A percentile compares a stretch with the other conserved stretches of the same genome.
Evolutionary conservation across 2,329 filamentous ascomycete species (phyloP).

Genomic region (Stachybotrys echinatus): DNA sequence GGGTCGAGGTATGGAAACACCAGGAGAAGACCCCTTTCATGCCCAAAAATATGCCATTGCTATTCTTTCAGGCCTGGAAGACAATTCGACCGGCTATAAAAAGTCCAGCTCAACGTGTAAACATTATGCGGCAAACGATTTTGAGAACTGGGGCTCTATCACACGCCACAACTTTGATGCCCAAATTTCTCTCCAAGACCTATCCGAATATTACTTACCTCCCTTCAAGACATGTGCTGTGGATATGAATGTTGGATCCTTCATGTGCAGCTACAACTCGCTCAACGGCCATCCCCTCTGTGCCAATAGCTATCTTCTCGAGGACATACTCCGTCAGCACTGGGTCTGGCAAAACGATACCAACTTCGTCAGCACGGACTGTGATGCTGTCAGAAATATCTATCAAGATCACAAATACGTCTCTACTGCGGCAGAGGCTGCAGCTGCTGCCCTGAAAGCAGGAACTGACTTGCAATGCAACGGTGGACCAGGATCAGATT

Average conservation of each 20-base stretch:
- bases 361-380: conserved; percentile 57
- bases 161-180: conserved; percentile 48
- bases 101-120: conserved; percentile 52
- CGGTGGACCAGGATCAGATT: background rate
- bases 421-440: conserved; percentile 23
- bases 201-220: conserved; percentile 62
- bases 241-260: conserved; percentile 24
- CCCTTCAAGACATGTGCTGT: conserved; percentile 58
- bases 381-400: conserved; percentile 56
- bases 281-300: conserved; percentile 62
- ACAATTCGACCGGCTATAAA: conserved; percentile 25
- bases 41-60: conserved; percentile 44
- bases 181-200: conserved; percentile 52
- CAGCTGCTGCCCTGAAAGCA: conserved; percentile 22
- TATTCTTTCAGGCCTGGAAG: background rate
- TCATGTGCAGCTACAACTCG: conserved; percentile 59
- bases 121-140: conserved; percentile 52
- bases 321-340: conserved; percentile 56
- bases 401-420: conserved; percentile 35
- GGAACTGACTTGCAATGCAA: conserved; percentile 21
- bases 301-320: conserved; percentile 54
- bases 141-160: conserved; percentile 34
- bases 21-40: conserved; percentile 48
- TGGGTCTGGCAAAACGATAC: conserved; percentile 59
- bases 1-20: conserved; percentile 56